Percentiles rank a stretch among this genome's conserved stretches.
These are phyloP conservation scores for Hirsutella minnesotensis DNA, from an alignment of 2,329 filamentous ascomycete species.

Conservation along the genomic window DNA sequence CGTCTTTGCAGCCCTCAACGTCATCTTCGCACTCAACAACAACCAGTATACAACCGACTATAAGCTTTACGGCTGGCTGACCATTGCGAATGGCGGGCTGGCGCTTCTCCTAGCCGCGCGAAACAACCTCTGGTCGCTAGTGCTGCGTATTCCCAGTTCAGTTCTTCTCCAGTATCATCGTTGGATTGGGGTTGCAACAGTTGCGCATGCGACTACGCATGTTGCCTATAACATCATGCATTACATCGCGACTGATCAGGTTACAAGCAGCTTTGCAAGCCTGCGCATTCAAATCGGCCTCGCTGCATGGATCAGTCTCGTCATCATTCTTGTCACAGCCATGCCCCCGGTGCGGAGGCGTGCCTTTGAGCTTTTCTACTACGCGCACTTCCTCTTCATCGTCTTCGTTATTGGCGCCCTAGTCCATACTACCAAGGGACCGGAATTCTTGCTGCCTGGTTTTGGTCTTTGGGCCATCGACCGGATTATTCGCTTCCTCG, in stretches of 20 bases:
- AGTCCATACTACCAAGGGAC: constrained; percentile 11
- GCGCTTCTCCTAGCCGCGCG: constrained; percentile 11
- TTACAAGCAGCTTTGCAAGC: constrained; percentile 6
- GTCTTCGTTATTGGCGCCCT: constrained; percentile 11
- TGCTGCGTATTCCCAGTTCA: constrained; percentile 10
- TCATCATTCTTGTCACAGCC: constrained; percentile 10
- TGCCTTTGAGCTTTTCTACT: constrained; percentile 13
- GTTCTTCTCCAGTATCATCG: constrained; percentile 11
- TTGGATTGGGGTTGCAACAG: constrained; percentile 10
- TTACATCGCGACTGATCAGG: constrained; percentile 11
- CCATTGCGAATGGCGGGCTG: constrained; percentile 14
- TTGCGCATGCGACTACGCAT: constrained; percentile 12
- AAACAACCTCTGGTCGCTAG: constrained; percentile 10
- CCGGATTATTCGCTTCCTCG: constrained; percentile 8
- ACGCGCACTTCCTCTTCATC: constrained; percentile 12
- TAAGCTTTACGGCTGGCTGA: constrained; percentile 15
- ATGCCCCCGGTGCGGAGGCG: constrained; percentile 9
- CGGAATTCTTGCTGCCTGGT: constrained; percentile 12
- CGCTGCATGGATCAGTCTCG: constrained; percentile 9
- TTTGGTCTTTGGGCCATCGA: constrained; percentile 11
- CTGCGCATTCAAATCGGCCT: constrained; percentile 9
- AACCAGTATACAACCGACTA: constrained; percentile 13
- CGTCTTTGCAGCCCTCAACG: constrained; percentile 11
- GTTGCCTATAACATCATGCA: constrained; percentile 10
- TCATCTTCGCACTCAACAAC: constrained; percentile 11